A percentile compares a stretch with the other conserved stretches of the same genome.
Conservation (phyloP, 495 filamentous ascomycete species). For the Penicillium argentinense region DNA sequence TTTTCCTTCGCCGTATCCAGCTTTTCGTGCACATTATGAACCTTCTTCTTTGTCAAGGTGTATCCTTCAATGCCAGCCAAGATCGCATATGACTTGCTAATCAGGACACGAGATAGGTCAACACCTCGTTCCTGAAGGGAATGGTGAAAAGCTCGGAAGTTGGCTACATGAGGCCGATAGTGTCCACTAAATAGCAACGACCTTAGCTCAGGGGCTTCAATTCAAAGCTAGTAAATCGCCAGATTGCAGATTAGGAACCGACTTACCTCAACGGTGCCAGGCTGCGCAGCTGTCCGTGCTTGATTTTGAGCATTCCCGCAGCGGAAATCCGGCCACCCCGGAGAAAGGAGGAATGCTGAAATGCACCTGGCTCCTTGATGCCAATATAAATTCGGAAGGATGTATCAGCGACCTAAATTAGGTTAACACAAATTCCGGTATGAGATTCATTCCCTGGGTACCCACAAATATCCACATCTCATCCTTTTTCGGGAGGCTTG, state of each 20-base stretch:
- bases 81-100: conserved; percentile 78
- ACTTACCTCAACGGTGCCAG: conserved; percentile 44
- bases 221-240: no score
- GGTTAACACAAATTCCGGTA: no score
- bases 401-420: conserved; percentile 60
- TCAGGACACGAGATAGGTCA: conserved; percentile 74
- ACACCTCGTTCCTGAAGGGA: conserved; percentile 70
- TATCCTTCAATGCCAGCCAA: conserved; percentile 83
- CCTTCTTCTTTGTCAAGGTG: conserved; percentile 57
- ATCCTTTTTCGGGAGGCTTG: conserved; percentile 68
- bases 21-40: conserved; percentile 47
- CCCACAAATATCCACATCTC: conserved; percentile 87
- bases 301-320: conserved; percentile 82
- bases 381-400: conserved; percentile 85
- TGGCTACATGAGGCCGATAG: conserved; percentile 77
- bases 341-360: conserved; percentile 88
- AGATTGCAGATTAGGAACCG: no score
- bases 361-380: conserved; percentile 84
- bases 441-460: background rate
- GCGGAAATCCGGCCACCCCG: conserved; percentile 78
- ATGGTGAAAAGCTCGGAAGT: conserved; percentile 78
- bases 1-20: conserved; percentile 25
- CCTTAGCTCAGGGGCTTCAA: no score
- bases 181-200: no score
- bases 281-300: conserved; percentile 68